Base-by-base conservation (phyloP, 2,329 filamentous ascomycete species). In the Coniochaeta ligniaria region DNA sequence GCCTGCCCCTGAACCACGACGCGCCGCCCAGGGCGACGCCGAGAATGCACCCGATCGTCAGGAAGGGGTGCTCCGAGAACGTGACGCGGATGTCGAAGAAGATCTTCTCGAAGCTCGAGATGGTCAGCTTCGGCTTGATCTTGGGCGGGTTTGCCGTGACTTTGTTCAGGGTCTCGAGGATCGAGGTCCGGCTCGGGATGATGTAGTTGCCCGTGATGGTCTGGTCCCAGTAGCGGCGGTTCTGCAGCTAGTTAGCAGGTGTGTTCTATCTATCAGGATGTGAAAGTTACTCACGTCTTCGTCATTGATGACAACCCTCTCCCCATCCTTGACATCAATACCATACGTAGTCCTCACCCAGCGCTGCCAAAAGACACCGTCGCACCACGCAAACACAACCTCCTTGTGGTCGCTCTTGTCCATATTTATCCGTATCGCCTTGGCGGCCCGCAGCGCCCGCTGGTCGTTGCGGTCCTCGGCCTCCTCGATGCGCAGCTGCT, bases 301-400 rank as follows among this genome's bases (percentile, higher is more conserved):
- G 68, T 99, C 95, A 67, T 97, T 97, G 76, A 99, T 95, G 62
- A 99, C 89, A 60, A 99, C 91, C 64, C 91, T 86, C 74, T 98
- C 95, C 56, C 94, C 93, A 64, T 95, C 87, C 70, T 84, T 87
- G 63, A 95, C 87, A 67, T 96, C 90, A 66, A 98, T 89, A 60
- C 94, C 94, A 70, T 96, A 99, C 0, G 94, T 97, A n/a, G 89
- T 93, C 66, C 89, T 84, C 65, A 99, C 86, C 95, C 95, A 99
- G 63, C 94, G 85, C 75, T 98, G 93, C 95, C 95, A 99, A 74
- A 98, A 98, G 8, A 91, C 85, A 58, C 93, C 92, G 72, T 99
- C 95, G 14, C 98, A 92, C 95, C 95, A 99, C 14, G 95, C 95
- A 74, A 99, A 99, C 9, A 86, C 85, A 47, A 98, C 92, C 71